phyloP scores from a whole-genome alignment of 495 filamentous ascomycete genomes.

The Extremus antarcticus region DNA sequence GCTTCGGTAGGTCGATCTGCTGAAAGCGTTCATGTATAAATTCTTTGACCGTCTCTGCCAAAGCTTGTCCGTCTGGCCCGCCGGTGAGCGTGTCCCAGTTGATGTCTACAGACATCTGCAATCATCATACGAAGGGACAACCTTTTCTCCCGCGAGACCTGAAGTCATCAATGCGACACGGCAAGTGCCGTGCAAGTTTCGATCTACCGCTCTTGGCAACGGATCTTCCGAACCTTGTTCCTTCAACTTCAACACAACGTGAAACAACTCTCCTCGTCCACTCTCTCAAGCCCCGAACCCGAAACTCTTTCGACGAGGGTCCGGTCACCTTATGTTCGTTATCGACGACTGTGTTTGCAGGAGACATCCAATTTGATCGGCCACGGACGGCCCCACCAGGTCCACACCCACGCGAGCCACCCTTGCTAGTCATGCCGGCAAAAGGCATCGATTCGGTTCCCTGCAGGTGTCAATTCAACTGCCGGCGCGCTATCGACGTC shows the following conservation, averaged over 20 bases:
- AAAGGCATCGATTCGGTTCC: no score
- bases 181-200: no score
- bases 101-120: slow-evolving; percentile 85
- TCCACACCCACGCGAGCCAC: neutral
- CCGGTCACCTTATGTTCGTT: no score
- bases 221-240: no score
- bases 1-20: slow-evolving; percentile 75
- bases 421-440: slow-evolving; percentile 7
- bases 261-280: no score
- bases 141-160: neutral
- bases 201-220: no score
- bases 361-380: no score
- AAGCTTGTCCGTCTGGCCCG: slow-evolving; percentile 69
- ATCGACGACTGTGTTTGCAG: no score
- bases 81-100: slow-evolving; percentile 90
- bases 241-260: no score
- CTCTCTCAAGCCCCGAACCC: no score
- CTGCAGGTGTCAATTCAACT: neutral
- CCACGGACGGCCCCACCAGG: neutral
- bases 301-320: no score
- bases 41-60: slow-evolving; percentile 75
- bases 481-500: no score
- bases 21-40: slow-evolving; percentile 97
- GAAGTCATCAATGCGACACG: neutral
- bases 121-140: neutral